A percentile compares a stretch with the other conserved stretches of the same genome.
These are phyloP conservation scores for Yamadazyma sp. DNA, from an alignment of 1,139 yeast species.

Conservation along the genomic window DNA sequence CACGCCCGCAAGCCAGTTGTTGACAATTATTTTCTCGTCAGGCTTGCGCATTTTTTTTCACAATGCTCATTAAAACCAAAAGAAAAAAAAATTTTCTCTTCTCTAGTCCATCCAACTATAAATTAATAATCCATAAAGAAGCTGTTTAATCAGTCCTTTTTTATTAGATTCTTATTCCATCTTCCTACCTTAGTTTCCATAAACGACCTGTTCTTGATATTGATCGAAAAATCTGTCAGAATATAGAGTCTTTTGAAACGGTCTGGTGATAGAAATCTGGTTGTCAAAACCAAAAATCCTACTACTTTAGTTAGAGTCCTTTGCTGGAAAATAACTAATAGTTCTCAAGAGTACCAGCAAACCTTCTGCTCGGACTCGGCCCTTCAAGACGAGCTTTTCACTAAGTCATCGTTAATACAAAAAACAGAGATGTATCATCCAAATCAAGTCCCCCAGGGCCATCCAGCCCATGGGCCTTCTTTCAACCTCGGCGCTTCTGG, in stretches of 20 bases:
- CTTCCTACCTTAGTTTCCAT: background rate
- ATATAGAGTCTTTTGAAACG: background rate
- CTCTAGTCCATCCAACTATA: background rate
- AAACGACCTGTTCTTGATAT: background rate
- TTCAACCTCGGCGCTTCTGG: conserved; percentile 38
- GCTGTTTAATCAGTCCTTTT: conserved; percentile 2
- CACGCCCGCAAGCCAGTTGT: too few relatives aligned
- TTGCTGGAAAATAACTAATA: conserved; percentile 4
- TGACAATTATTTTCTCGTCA: too few relatives aligned
- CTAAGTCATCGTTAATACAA: conserved; percentile 35
- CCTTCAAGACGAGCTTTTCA: conserved; percentile 46
- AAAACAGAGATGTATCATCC: background rate
- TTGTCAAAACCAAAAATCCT: background rate
- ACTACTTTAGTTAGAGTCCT: conserved; percentile 4
- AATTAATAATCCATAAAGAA: background rate
- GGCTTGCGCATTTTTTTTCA: background rate
- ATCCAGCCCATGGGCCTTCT: too few relatives aligned
- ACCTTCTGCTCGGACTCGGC: too few relatives aligned
- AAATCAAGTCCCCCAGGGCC: background rate
- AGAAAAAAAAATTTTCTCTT: background rate
- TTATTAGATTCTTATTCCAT: background rate
- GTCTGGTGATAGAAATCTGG: background rate
- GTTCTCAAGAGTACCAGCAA: too few relatives aligned
- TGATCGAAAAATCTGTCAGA: too few relatives aligned
- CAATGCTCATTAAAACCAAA: background rate